These are phyloP conservation scores for Bisporella sp. DNA, from an alignment of 2,329 filamentous ascomycete species.

Conservation along the genomic window DNA sequence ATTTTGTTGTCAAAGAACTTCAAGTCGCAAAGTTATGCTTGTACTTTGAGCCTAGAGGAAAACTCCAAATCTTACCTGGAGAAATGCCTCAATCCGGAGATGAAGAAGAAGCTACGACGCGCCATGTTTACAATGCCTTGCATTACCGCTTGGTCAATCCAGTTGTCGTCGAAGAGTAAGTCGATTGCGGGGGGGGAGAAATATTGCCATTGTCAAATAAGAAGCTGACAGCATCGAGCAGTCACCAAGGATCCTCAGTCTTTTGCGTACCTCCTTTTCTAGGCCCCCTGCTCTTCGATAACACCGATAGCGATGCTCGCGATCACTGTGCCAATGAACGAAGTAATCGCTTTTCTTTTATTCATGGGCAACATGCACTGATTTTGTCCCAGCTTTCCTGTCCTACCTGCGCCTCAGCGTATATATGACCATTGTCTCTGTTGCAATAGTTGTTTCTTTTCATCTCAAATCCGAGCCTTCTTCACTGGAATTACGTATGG, in stretches of 20 bases:
- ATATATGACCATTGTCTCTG: slow-evolving; percentile 83
- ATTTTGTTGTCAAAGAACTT: no score
- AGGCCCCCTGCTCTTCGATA: slow-evolving; percentile 58
- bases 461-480: slow-evolving; percentile 73
- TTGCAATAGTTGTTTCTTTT: slow-evolving; percentile 90
- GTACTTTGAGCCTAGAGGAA: no score
- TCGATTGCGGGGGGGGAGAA: background rate
- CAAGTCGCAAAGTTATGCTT: no score
- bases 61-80: no score
- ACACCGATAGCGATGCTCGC: slow-evolving; percentile 55
- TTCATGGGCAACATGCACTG: background rate
- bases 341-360: slow-evolving; percentile 12
- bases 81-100: background rate
- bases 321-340: slow-evolving; percentile 48
- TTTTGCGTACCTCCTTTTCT: slow-evolving; percentile 28
- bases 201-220: background rate
- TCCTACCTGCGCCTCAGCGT: slow-evolving; percentile 85
- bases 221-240: background rate
- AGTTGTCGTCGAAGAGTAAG: slow-evolving; percentile 25
- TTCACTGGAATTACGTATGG: slow-evolving; percentile 64
- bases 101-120: slow-evolving; percentile 10
- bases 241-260: slow-evolving; percentile 14
- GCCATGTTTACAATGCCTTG: slow-evolving; percentile 35
- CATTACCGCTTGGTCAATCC: slow-evolving; percentile 28
- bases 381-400: slow-evolving; percentile 56